Conservation (phyloP, 2,329 filamentous ascomycete species). For the Pyricularia pennisetigena region DNA sequence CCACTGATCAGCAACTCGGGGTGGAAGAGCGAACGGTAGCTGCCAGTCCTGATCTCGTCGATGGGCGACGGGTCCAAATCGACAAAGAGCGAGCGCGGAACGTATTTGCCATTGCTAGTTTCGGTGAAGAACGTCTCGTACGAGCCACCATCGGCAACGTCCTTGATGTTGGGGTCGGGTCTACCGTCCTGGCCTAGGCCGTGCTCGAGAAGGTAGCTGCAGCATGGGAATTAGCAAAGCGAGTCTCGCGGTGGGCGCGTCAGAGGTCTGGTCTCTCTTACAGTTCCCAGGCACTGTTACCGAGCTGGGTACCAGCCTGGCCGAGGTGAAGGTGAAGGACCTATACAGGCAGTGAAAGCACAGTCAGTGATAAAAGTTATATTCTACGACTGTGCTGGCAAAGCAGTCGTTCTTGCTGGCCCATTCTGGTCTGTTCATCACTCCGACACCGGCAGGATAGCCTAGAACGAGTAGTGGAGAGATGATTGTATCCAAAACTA, state of each 20-base stretch:
- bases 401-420: neutral
- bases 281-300: slow-evolving; percentile 44
- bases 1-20: slow-evolving; percentile 99
- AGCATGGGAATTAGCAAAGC: slow-evolving; percentile 14
- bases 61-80: slow-evolving; percentile 99
- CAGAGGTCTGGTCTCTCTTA: neutral
- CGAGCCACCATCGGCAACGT: slow-evolving; percentile 69
- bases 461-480: neutral
- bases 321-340: slow-evolving; percentile 66
- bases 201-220: slow-evolving; percentile 99
- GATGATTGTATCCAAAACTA: neutral
- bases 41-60: slow-evolving; percentile 95
- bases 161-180: slow-evolving; percentile 76
- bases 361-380: neutral
- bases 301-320: slow-evolving; percentile 99
- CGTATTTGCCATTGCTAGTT: slow-evolving; percentile 99
- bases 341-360: slow-evolving; percentile 20
- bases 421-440: neutral
- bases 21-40: slow-evolving; percentile 96
- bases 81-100: slow-evolving; percentile 97
- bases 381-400: neutral
- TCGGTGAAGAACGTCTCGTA: slow-evolving; percentile 99
- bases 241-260: slow-evolving; percentile 29
- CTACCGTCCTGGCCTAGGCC: slow-evolving; percentile 78
- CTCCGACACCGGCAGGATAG: neutral